These are phyloP conservation scores for Kodamaea fungicola DNA, from an alignment of 1,139 yeast genomes.

Conservation along the genomic window DNA sequence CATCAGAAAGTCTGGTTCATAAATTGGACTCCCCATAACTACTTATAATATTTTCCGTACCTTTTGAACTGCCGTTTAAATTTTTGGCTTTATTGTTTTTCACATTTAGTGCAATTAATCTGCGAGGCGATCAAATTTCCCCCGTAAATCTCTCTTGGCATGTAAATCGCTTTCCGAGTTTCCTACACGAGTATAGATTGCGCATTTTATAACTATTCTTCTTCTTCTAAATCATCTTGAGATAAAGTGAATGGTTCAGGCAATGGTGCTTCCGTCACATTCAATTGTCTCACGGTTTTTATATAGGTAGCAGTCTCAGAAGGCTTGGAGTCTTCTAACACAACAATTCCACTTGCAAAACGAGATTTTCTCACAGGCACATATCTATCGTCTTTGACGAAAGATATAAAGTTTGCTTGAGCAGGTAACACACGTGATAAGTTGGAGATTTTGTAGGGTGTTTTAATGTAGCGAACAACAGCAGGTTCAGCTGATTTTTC, in stretches of 20 bases:
- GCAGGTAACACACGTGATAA: conserved; percentile 89
- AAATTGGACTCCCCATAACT: background rate
- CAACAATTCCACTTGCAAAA: conserved; percentile 78
- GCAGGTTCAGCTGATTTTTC: conserved; percentile 25
- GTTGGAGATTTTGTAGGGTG: conserved; percentile 68
- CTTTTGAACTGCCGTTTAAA: no score
- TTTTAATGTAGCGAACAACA: conserved; percentile 45
- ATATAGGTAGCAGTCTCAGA: conserved; percentile 63
- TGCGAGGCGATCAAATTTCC: no score
- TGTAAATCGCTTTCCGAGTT: no score
- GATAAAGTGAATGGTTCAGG: conserved; percentile 79
- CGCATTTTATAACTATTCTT: conserved; percentile 8
- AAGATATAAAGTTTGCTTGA: conserved; percentile 80
- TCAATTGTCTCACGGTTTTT: conserved; percentile 82
- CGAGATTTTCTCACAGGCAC: conserved; percentile 78
- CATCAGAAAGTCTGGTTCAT: conserved; percentile 1
- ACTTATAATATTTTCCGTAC: no score
- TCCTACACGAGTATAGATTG: no score
- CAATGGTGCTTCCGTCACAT: conserved; percentile 80
- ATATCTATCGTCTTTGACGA: conserved; percentile 72
- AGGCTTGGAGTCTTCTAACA: conserved; percentile 70
- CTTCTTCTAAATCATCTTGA: conserved; percentile 47
- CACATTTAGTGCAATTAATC: no score
- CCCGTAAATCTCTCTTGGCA: no score
- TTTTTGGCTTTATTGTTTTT: no score